Base-by-base conservation (phyloP, 805 yeast species). In the Saccharomyces cerevisiae region DNA sequence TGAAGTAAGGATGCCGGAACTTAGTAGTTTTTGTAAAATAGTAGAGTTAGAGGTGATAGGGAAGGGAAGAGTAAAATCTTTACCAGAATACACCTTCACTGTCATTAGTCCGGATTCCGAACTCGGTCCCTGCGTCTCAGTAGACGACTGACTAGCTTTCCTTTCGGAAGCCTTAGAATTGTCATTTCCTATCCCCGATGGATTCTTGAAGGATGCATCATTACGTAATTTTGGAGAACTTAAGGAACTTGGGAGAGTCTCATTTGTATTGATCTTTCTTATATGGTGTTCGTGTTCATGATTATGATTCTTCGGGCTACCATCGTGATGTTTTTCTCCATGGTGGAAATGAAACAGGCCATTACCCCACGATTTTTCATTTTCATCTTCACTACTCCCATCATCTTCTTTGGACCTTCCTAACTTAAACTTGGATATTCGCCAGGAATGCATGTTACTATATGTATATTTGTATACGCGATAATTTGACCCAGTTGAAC, bases 1-100 rank as follows among this genome's bases (percentile, higher is more conserved):
- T 50, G 65, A 51, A 17, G 4, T 17, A 17, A 36, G 22, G 31
- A 72, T 72, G 13, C 81, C 81, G 55, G 85, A 79, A 51, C 74
- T 72, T 14, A 87, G 82, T 57, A 87, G 73, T 55, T 84, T 84
- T 24, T 79, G 73, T 47, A 87, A 69, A 27, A 81, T 78, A 57
- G 76, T 82, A 61, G 78, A 80, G 67, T 81, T 85, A 56, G 83
- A 80, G 56, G 80, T 81, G 57, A 86, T 74, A 29, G 81, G 80
- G 49, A 85, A 80, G 3, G 96, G 96, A 48, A 89, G 75, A 50
- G 76, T 75, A 57, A 89, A 77, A 52, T 81, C 79, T 54, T 79
- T 76, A 24, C 90, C 86, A 36, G 81, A 79, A 64, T 87, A 87
- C n/a, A 89, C 78, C 64, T 87, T 86, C 30, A 89, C 83, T 0